A percentile compares a stretch with the other conserved stretches of the same genome.
Conservation (phyloP, 129 eudicot genomes). For the Escallonia rubra region DNA sequence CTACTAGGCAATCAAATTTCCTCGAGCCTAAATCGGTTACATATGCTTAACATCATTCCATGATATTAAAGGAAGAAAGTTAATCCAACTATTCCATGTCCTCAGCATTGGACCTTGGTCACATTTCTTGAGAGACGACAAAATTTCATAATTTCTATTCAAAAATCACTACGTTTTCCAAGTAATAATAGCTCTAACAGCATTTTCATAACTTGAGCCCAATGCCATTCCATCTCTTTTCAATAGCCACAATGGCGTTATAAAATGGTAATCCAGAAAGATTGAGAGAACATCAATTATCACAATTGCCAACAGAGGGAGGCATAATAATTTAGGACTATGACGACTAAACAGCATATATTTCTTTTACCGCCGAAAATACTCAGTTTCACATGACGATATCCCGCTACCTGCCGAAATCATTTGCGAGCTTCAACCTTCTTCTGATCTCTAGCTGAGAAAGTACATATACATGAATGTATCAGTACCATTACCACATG, state of each 20-base stretch:
- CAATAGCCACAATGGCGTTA: no score
- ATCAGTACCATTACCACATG: background rate
- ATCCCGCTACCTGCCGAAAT: slow-evolving; percentile 4
- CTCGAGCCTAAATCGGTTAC: no score
- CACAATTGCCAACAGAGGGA: background rate
- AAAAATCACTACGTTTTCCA: no score
- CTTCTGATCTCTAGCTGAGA: slow-evolving; percentile 84
- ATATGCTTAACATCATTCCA: no score
- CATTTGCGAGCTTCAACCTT: slow-evolving; percentile 73
- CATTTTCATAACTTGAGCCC: background rate
- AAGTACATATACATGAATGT: background rate
- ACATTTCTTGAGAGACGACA: no score
- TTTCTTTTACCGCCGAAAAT: background rate
- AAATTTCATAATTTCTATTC: no score
- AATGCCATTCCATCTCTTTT: slow-evolving; percentile 1
- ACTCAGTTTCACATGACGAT: slow-evolving; percentile 9
- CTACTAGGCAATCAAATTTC: no score
- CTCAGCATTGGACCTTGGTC: no score
- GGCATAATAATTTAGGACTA: background rate
- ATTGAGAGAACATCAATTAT: background rate
- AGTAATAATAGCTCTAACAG: no score
- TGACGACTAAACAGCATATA: background rate
- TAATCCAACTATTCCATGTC: no score
- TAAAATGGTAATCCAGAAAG: no score
- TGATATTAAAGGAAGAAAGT: no score